These are phyloP conservation scores for Cicer cuneatum DNA, from an alignment of 306 rosid genomes.

Conservation along the genomic window DNA sequence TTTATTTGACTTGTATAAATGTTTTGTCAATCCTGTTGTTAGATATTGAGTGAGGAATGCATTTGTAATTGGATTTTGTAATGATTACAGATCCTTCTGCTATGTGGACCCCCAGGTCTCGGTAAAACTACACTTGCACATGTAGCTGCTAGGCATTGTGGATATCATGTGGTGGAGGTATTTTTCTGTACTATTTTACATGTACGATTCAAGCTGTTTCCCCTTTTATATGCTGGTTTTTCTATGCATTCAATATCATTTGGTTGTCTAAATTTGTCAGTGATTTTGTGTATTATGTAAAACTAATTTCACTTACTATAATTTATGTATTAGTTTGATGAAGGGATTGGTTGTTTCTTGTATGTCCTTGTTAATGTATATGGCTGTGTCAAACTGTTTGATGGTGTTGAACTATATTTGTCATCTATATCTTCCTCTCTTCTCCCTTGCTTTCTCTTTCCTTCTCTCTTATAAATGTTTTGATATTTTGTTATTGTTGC, in stretches of 20 bases:
- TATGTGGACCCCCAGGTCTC: constrained; percentile 93
- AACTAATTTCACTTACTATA: constrained; percentile 21
- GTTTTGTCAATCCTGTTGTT: constrained; percentile 7
- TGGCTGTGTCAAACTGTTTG: constrained; percentile 25
- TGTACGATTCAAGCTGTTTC: constrained; percentile 26
- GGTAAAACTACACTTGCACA: constrained; percentile 98
- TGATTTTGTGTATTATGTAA: constrained; percentile 19
- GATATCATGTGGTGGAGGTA: constrained; percentile 94
- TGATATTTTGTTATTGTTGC: neutral
- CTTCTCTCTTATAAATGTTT: neutral
- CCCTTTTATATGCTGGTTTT: constrained; percentile 7
- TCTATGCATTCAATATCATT: constrained; percentile 38
- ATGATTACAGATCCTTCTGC: constrained; percentile 77
- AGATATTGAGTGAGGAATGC: constrained; percentile 32
- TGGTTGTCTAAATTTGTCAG: constrained; percentile 18
- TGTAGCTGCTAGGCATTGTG: constrained; percentile 94
- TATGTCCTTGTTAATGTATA: constrained; percentile 18
- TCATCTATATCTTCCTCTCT: constrained; percentile 16
- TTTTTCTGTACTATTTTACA: constrained; percentile 37
- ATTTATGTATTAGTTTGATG: neutral
- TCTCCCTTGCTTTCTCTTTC: neutral
- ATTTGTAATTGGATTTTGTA: constrained; percentile 40
- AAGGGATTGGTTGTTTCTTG: neutral
- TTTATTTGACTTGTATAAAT: constrained; percentile 13
- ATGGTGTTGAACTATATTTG: constrained; percentile 14